Conservation (phyloP, 257 asterid species). For the Ballota nigra region DNA sequence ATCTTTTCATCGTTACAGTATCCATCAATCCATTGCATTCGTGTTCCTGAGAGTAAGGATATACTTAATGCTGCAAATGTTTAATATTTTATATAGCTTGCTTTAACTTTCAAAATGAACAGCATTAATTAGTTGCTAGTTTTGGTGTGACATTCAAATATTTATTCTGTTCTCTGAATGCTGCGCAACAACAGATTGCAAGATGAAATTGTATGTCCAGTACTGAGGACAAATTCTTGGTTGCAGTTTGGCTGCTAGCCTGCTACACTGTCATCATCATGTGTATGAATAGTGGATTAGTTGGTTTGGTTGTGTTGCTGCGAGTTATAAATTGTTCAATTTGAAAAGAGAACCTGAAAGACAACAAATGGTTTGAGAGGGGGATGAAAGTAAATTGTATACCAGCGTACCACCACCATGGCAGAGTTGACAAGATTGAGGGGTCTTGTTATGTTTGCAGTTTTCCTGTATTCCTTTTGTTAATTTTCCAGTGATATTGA, state of each 20-base stretch:
- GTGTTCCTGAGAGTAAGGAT: background rate
- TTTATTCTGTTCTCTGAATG: background rate
- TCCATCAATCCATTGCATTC: background rate
- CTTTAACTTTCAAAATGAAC: background rate
- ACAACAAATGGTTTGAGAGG: background rate
- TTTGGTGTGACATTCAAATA: background rate
- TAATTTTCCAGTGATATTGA: background rate
- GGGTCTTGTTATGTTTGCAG: background rate
- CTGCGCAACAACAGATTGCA: constrained; percentile 3
- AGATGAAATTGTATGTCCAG: constrained; percentile 10
- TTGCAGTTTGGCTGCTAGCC: background rate
- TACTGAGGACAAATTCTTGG: background rate
- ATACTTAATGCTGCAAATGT: background rate
- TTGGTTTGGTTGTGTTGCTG: background rate
- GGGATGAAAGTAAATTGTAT: background rate
- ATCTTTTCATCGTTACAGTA: background rate
- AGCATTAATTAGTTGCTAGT: background rate
- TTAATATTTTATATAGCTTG: background rate
- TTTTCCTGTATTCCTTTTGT: background rate
- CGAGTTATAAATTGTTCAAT: background rate
- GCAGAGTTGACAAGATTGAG: background rate
- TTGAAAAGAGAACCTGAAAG: too few relatives aligned
- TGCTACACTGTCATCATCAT: background rate
- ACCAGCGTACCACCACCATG: background rate
- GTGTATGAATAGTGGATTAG: background rate